Base-by-base conservation (phyloP, 192 early-diverging fungal species). In the Coemansia sp. region DNA sequence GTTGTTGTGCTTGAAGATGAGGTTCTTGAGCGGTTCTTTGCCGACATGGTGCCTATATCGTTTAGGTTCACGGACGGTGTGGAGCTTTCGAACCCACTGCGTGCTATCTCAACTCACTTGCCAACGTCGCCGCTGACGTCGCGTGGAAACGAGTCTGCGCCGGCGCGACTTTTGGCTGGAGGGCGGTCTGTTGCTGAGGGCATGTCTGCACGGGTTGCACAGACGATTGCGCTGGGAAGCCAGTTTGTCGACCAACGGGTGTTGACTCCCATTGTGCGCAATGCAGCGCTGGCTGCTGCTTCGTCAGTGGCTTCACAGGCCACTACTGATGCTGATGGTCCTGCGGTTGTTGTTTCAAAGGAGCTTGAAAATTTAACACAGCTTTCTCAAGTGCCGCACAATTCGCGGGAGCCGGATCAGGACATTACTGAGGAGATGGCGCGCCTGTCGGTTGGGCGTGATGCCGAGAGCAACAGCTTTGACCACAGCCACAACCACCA, bases 1-100 rank as follows among this genome's bases (percentile, higher is more conserved):
- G 92, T 96, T 83, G 86, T 94, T 2, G 83, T 94, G n/a, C 75
- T 96, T 59, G 89, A 87, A 18, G 94, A 96, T 69, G 92, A 91
- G 40, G 85, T 88, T 35, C 76, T 98, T n/a, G 91, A 93, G 60
- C 77, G 83, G 29, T 95, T 93, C 58, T 95, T 98, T 69, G 89
- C 92, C 2, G 58, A 61, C 0, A 77, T 74, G 34, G 74, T 82
- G 20, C 75, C 75, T 0, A 66, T 62, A 15, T 77, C 75, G 56
- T 82, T 82, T 52, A 61, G 71, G 28, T 82, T 77, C 35, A 81
- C 73, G n/a, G 70, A 81, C 37, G 79, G 79, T 26, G 67, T 72
- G 21, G 79, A 81, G 67, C 66, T 81, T 16, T 66, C 73, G 5
- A 82, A 82, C 25, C 80, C 80, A 7, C 70, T 73, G 33, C 68